Evolutionary conservation across 73 alveolate genomes (phyloP), one percentile per base, ranked within the genome.

Genomic region (Paramecium sonneborni): DNA sequence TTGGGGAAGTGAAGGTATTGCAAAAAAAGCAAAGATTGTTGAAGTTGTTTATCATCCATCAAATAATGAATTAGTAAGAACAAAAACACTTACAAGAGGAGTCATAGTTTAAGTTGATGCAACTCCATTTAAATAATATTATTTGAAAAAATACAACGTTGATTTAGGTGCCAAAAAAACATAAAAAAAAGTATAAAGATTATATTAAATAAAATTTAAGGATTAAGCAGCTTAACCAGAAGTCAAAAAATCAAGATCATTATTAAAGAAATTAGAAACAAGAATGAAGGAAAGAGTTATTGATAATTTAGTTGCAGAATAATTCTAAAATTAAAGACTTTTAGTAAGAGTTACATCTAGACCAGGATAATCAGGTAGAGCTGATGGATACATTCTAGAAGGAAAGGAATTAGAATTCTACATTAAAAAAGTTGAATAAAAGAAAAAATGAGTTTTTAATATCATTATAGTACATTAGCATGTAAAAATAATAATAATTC

Each of bases 341-440:
- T 86, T 96, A 87, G 99, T 99, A n/a, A 96, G 99, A 96, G 95
- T 98, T 85, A 93, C 99, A 85, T 96, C 99, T 82, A 95, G 99
- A 86, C 99, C 99, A 38, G 99, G 99, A 37, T 99, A 98, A 93
- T 95, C 97, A 76, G 99, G 99, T 79, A 98, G 99, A 92, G 99
- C 99, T 85, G 99, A 98, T 74, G 99, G 99, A 69, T 98, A 97
- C 96, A 93, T 98, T 90, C 96, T 98, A 57, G 99, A 98, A 95
- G 99, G 99, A 88, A 96, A 95, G 88, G 99, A 94, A 93, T 98
- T 96, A 92, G 98, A 96, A 93, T 97, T 97, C 97, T 97, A 97
- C 92, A 48, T 96, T 94, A 97, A 95, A 93, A 96, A 97, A 95
- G 57, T 97, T 88, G 98, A 88, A 88, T 88, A 37, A 69, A 88